Percentiles rank a stretch among this genome's conserved stretches.
Conservation (phyloP, 1,139 yeast species). For the Casaregolazyma suthepensis region DNA sequence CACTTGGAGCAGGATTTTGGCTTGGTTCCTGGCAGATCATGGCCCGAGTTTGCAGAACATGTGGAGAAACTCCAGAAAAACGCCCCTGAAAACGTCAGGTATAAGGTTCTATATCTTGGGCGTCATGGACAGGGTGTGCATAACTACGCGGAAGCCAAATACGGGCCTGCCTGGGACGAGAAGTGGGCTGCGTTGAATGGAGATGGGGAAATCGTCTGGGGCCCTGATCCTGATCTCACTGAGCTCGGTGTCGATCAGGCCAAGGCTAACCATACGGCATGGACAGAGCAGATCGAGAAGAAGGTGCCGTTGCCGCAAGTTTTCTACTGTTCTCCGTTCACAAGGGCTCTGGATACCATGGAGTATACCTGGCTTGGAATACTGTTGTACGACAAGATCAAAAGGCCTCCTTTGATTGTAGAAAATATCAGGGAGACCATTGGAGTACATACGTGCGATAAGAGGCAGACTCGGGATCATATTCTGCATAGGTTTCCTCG, state of each 20-base stretch:
- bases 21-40: conserved; percentile 28
- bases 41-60: conserved; percentile 40
- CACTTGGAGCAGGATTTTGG: conserved; percentile 20
- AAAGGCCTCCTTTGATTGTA: conserved; percentile 37
- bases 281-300: conserved; percentile 39
- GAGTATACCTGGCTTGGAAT: conserved; percentile 53
- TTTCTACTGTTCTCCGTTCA: conserved; percentile 60
- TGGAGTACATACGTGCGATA: conserved; percentile 65
- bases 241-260: conserved; percentile 52
- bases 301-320: conserved; percentile 52
- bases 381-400: conserved; percentile 9
- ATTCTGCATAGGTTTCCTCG: conserved; percentile 41
- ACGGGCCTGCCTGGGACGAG: conserved; percentile 46
- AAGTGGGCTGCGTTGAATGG: conserved; percentile 22
- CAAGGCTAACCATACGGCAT: conserved; percentile 39
- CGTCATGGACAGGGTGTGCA: conserved; percentile 79
- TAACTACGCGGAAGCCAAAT: conserved; percentile 51
- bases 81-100: conserved; percentile 36
- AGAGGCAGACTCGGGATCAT: conserved; percentile 41
- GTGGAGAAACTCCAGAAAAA: conserved; percentile 36
- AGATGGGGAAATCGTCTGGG: conserved; percentile 57
- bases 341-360: conserved; percentile 55
- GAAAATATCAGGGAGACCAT: conserved; percentile 63
- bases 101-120: conserved; percentile 56
- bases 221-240: conserved; percentile 64